Evolutionary conservation across 192 early-diverging fungal genomes (phyloP).

Genomic region (Spinellus fusiger): DNA sequence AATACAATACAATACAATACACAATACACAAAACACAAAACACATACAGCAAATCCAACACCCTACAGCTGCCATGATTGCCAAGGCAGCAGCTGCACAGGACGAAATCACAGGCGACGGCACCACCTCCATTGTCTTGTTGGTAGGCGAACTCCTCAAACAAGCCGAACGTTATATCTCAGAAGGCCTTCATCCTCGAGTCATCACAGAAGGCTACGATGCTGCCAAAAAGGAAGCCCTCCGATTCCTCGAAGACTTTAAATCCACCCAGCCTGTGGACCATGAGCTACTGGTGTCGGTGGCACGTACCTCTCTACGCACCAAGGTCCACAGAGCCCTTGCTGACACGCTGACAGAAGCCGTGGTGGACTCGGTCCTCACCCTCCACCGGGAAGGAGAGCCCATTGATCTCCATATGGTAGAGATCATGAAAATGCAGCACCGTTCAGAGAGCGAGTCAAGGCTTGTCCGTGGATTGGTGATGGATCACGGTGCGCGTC

Average conservation of each 20-base stretch:
- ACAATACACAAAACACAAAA: too few species aligned
- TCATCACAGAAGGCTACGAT: constrained; percentile 96
- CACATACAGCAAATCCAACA: constrained; percentile 94
- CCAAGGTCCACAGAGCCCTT: constrained; percentile 85
- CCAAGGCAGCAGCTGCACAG: constrained; percentile 95
- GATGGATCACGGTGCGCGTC: constrained; percentile 96
- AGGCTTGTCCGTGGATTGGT: constrained; percentile 90
- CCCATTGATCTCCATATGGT: constrained; percentile 99
- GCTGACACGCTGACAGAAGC: constrained; percentile 95
- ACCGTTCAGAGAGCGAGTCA: constrained; percentile 97
- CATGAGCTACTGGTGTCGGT: constrained; percentile 86
- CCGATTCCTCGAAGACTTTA: constrained; percentile 88
- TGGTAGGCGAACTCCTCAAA: constrained; percentile 96
- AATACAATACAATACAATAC: too few species aligned
- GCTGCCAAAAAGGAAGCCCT: constrained; percentile 94
- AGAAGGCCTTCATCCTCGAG: constrained; percentile 94
- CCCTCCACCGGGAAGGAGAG: constrained; percentile 70
- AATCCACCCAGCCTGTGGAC: constrained; percentile 62
- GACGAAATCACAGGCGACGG: constrained; percentile 99
- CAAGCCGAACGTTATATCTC: constrained; percentile 90
- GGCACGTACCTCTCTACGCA: constrained; percentile 92
- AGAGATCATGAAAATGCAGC: constrained; percentile 99
- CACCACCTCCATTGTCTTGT: constrained; percentile 93
- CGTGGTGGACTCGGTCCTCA: constrained; percentile 92
- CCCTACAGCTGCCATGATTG: constrained; percentile 99